Evolutionary conservation across 2,329 filamentous ascomycete genomes (phyloP), one percentile per base, ranked within the genome.

Genomic region (Aspergillus sp.): DNA sequence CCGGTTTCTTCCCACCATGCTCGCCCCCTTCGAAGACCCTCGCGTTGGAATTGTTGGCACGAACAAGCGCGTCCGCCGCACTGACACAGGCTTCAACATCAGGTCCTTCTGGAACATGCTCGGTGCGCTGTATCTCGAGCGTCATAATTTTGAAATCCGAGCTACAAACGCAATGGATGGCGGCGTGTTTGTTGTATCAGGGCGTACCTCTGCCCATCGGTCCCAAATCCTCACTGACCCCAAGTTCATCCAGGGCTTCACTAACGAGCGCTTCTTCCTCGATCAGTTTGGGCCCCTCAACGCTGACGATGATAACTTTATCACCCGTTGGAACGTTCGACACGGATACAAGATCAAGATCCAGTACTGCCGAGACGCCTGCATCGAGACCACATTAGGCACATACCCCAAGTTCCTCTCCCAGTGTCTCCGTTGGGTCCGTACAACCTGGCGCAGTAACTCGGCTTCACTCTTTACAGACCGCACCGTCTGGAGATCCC

Each of bases 111-210:
- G 77, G 68, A 86, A 87, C 69, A 79, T 85, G 66, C 73, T 87
- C 17, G 84, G 82, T 0, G 81, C 80, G 31, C 68, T 79, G n/a
- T 87, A 87, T 66, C 78, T 88, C 1, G 79, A 83, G 62, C 81
- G 85, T 0, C 83, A 87, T 68, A 87, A 87, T 66, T 88, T 82
- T 67, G 85, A 88, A 65, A 82, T 84, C 52, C 77, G 81, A 1
- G 76, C 82, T 0, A 82, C 81, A 6, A 84, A 82, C 59, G 74
- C 79, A 6, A 72, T 87, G 9, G 85, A 88, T 56, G 84, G 83
- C 8, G 83, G 82, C 9, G 77, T 85, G 19, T 86, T 84, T 49
- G 82, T 84, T 1, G 74, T 87, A 2, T 86, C 83, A 0, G 83
- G 83, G 0, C 78, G 84, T 5, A 87, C 84, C 0, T 77, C 75